phyloP scores from a whole-genome alignment of 805 yeast genomes.

The Jamesozyma hellenica region DNA sequence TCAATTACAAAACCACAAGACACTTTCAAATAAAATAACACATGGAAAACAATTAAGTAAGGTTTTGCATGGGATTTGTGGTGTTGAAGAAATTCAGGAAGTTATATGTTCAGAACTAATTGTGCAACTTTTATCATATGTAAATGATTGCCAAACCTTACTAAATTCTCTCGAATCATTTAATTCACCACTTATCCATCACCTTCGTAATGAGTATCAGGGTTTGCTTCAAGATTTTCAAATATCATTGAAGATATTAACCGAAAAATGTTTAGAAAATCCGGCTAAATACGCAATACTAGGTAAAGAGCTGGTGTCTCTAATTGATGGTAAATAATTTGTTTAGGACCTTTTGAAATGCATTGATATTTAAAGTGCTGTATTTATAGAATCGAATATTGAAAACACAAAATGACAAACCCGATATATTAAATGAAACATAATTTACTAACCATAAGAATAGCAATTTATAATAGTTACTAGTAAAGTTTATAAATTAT shows the following conservation, averaged over 20 bases:
- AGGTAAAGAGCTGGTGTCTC: constrained; percentile 7
- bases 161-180: constrained; percentile 9
- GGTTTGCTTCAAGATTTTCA: constrained; percentile 24
- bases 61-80: constrained; percentile 21
- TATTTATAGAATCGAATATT: no score
- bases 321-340: not conserved
- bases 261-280: constrained; percentile 18
- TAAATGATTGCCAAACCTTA: constrained; percentile 7
- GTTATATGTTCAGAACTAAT: constrained; percentile 11
- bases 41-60: constrained; percentile 17
- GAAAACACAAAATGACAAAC: no score
- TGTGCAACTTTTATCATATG: constrained; percentile 7
- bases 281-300: constrained; percentile 7
- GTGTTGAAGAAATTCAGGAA: constrained; percentile 16
- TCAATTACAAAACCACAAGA: constrained; percentile 12
- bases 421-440: no score
- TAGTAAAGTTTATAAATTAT: not conserved
- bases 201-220: constrained; percentile 24
- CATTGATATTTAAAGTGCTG: no score
- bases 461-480: no score
- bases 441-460: no score
- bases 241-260: constrained; percentile 21
- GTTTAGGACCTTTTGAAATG: not conserved
- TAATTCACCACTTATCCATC: constrained; percentile 22
- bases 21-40: constrained; percentile 10